A percentile compares a stretch with the other conserved stretches of the same genome.
Conservation (phyloP, 2,329 filamentous ascomycete species). For the Mycosphaerella sp. region DNA sequence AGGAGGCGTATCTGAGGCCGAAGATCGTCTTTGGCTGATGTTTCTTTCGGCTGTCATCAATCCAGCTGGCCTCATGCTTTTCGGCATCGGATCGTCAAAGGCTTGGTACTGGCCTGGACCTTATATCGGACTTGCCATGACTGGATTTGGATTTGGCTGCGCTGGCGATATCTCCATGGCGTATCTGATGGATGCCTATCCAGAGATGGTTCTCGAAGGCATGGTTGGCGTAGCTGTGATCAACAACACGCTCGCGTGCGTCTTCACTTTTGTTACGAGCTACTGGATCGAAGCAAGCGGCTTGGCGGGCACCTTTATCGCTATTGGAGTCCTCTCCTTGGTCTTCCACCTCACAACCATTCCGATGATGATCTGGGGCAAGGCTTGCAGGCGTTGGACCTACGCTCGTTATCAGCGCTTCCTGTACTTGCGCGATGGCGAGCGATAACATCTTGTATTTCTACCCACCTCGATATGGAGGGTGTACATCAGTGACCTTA, state of each 20-base stretch:
- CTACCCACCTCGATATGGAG: no score
- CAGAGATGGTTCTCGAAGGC: constrained; percentile 53
- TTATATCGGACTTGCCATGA: constrained; percentile 52
- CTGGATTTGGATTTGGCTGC: constrained; percentile 55
- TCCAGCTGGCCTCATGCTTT: constrained; percentile 48
- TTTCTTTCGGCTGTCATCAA: constrained; percentile 47
- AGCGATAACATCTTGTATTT: constrained; percentile 12
- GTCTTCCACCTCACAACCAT: constrained; percentile 47
- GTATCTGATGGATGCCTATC: constrained; percentile 52
- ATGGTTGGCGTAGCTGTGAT: constrained; percentile 55
- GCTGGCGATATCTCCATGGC: constrained; percentile 50
- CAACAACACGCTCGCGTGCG: constrained; percentile 51
- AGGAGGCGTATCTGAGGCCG: constrained; percentile 50
- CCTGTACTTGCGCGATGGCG: constrained; percentile 25
- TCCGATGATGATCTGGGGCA: constrained; percentile 53
- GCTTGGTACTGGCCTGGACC: constrained; percentile 49
- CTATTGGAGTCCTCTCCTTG: constrained; percentile 48
- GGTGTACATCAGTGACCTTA: no score
- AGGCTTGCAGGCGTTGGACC: constrained; percentile 46
- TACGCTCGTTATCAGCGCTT: constrained; percentile 26
- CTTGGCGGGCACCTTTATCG: constrained; percentile 47
- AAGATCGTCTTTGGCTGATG: constrained; percentile 50
- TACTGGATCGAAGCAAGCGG: constrained; percentile 46
- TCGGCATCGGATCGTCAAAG: constrained; percentile 48
- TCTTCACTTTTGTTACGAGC: constrained; percentile 47